A percentile compares a stretch with the other conserved stretches of the same genome.
phyloP scores from a whole-genome alignment of 805 yeast species.

The Vanderwaltozyma yarrowii region DNA sequence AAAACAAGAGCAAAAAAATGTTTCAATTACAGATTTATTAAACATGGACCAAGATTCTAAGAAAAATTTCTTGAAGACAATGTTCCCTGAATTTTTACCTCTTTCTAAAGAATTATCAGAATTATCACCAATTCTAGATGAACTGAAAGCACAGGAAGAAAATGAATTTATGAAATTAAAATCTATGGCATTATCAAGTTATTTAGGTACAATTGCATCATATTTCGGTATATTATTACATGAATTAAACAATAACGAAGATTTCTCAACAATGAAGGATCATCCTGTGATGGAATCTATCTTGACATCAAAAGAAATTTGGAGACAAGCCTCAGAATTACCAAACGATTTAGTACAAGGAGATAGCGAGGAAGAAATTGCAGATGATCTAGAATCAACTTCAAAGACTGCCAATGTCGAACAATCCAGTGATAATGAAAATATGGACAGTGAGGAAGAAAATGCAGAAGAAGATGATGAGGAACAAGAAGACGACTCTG shows the following conservation, averaged over 20 bases:
- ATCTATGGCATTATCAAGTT: constrained; percentile 62
- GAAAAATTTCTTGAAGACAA: constrained; percentile 41
- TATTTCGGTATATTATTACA: constrained; percentile 69
- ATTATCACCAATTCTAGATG: constrained; percentile 35
- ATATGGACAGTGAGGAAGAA: constrained; percentile 10
- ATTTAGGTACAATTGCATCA: constrained; percentile 65
- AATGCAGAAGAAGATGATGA: constrained; percentile 14
- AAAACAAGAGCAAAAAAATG: constrained; percentile 23
- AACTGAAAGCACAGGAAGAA: constrained; percentile 23
- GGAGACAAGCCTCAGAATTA: constrained; percentile 70
- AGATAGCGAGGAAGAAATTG: constrained; percentile 8
- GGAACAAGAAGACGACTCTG: constrained; percentile 15
- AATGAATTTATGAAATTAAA: constrained; percentile 40
- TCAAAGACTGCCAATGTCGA: constrained; percentile 22
- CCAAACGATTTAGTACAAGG: constrained; percentile 27
- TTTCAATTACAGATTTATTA: constrained; percentile 36
- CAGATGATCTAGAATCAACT: constrained; percentile 18
- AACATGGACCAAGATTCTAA: constrained; percentile 45
- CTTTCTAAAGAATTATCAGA: constrained; percentile 49
- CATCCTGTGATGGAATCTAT: constrained; percentile 86
- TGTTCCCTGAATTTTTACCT: constrained; percentile 80
- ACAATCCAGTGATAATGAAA: constrained; percentile 9
- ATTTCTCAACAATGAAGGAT: constrained; percentile 60
- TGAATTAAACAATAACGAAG: constrained; percentile 42
- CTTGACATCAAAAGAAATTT: constrained; percentile 69